These are phyloP conservation scores for Zygoascus tannicola DNA, from an alignment of 805 yeast genomes.

Conservation along the genomic window DNA sequence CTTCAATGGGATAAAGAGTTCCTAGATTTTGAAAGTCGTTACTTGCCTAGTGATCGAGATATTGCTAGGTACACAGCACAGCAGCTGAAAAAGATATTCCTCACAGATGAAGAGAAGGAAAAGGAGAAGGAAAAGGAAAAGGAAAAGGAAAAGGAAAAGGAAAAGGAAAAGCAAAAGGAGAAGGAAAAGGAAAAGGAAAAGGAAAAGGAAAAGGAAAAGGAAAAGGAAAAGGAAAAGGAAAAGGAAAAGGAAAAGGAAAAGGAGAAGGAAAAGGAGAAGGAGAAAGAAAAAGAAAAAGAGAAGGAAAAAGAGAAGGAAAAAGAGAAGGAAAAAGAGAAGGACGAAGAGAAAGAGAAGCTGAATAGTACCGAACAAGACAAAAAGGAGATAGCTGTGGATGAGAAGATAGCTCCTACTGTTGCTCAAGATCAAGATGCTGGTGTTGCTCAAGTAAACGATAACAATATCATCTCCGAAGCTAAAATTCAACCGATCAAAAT, in stretches of 20 bases:
- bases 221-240: not conserved
- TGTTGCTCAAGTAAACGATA: no score
- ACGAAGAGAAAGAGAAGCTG: slow-evolving; percentile 3
- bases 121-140: slow-evolving; percentile 3
- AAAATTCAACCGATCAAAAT: not conserved
- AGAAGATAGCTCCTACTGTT: not conserved
- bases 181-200: not conserved
- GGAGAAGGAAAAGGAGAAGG: not conserved
- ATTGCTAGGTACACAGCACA: slow-evolving; percentile 82
- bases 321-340: not conserved
- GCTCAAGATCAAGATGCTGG: no score
- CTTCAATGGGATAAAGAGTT: slow-evolving; percentile 84
- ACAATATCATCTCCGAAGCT: no score
- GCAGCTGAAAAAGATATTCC: slow-evolving; percentile 67
- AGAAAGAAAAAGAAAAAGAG: not conserved
- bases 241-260: not conserved
- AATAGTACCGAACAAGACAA: not conserved
- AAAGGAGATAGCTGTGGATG: not conserved
- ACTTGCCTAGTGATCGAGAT: slow-evolving; percentile 86
- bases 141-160: not conserved
- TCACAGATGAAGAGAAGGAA: slow-evolving; percentile 36
- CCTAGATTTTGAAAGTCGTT: slow-evolving; percentile 64
- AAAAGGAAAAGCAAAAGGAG: slow-evolving; percentile 1
- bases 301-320: not conserved
- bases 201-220: not conserved